Percentiles rank a stretch among this genome's conserved stretches.
Evolutionary conservation across 177 flowering plant species (phyloP).

Genomic region (Vitis hybrid): DNA sequence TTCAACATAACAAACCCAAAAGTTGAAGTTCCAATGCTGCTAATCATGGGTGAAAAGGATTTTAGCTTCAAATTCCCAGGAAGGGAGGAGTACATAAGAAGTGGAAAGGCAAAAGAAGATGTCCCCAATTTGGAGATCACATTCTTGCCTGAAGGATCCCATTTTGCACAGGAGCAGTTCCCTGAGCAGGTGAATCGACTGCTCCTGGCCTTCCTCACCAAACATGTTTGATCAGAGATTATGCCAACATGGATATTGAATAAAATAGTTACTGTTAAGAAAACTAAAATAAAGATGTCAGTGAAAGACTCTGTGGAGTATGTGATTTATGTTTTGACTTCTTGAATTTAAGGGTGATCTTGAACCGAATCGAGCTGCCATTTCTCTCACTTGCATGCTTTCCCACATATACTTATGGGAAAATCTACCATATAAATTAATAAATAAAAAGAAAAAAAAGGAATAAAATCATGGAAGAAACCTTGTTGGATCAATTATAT

Average conservation of each 20-base stretch:
- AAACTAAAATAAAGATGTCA: not conserved
- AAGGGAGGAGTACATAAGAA: conserved; percentile 40
- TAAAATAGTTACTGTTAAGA: not conserved
- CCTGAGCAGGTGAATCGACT: conserved; percentile 47
- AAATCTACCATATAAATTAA: too few relatives aligned
- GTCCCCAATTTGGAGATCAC: conserved; percentile 40
- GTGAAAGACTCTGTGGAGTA: not conserved
- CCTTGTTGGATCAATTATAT: too few relatives aligned
- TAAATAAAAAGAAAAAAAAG: too few relatives aligned
- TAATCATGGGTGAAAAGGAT: conserved; percentile 46
- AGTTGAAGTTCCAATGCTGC: conserved; percentile 40
- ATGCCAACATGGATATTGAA: too few relatives aligned
- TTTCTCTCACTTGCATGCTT: too few relatives aligned
- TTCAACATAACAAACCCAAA: conserved; percentile 24
- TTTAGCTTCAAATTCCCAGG: conserved; percentile 44
- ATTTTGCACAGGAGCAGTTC: conserved; percentile 55
- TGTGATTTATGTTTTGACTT: not conserved
- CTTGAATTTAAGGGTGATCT: not conserved
- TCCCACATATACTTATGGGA: too few relatives aligned
- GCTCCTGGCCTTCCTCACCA: conserved; percentile 34
- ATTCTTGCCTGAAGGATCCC: conserved; percentile 46
- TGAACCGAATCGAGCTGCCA: not conserved
- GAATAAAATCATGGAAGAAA: too few relatives aligned
- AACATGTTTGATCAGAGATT: conserved; percentile 16
- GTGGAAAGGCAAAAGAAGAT: conserved; percentile 31